These are phyloP conservation scores for Sonneratia caseolaris DNA, from an alignment of 345 rosid genomes.

Conservation along the genomic window DNA sequence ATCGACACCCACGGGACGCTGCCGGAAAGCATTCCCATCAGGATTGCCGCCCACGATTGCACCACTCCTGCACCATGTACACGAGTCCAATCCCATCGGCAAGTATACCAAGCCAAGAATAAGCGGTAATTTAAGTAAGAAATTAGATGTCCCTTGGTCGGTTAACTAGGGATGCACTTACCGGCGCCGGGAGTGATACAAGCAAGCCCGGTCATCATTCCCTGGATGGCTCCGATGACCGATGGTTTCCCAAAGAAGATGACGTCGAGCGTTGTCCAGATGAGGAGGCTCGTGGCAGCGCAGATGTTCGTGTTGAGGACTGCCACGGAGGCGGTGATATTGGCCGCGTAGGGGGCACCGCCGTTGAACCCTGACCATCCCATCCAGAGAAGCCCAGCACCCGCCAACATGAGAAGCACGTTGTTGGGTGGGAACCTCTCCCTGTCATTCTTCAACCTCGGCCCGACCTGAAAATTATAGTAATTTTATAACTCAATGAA, in stretches of 20 bases:
- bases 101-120: not conserved
- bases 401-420: slow-evolving; percentile 83
- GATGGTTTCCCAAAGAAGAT: slow-evolving; percentile 83
- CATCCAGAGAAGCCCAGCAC: slow-evolving; percentile 90
- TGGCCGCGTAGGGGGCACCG: slow-evolving; percentile 87
- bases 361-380: slow-evolving; percentile 99
- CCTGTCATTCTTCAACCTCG: slow-evolving; percentile 61
- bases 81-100: not conserved
- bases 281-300: slow-evolving; percentile 87
- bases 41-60: slow-evolving; percentile 87
- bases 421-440: slow-evolving; percentile 95
- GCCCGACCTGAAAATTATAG: slow-evolving; percentile 55
- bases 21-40: slow-evolving; percentile 68
- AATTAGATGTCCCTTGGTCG: not conserved
- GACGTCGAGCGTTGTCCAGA: slow-evolving; percentile 85
- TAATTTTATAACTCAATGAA: not conserved
- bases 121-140: not conserved
- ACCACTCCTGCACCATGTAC: slow-evolving; percentile 43
- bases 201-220: slow-evolving; percentile 86
- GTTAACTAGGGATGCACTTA: not conserved
- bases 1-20: slow-evolving; percentile 88
- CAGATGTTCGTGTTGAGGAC: slow-evolving; percentile 70
- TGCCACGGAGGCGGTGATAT: slow-evolving; percentile 57
- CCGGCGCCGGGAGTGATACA: slow-evolving; percentile 96
- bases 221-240: slow-evolving; percentile 87